Evolutionary conservation across 202 grass and related monocot genomes (phyloP), one percentile per base, ranked within the genome.

Genomic region (Schoenoplectus tabernaemontani): DNA sequence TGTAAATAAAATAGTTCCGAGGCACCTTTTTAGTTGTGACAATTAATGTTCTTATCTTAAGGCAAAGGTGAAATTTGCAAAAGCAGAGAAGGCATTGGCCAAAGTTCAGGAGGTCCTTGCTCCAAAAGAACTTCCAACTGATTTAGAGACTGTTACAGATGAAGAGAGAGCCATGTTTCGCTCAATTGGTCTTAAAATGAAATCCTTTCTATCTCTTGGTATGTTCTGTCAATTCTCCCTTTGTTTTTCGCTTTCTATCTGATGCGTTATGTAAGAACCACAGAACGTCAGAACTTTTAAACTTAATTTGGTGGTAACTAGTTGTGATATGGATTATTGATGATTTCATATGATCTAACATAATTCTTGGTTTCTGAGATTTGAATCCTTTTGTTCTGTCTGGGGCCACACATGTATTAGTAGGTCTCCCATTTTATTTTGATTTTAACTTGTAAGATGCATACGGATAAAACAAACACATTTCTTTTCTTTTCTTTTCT

Each of bases 131-230:
- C 91, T 98, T 84, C 91, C 91, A 78, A 95, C 85, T 62, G 89
- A 98, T 91, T 77, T 95, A 80, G 95, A 98, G 88, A 92, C 83
- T 78, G 75, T 98, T 82, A 98, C 89, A 67, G 96, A 98, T 43
- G 91, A 98, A 76, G 91, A 98, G 76, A 92, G 86, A 37, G 88
- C 88, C 81, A 83, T 90, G 77, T 92, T 89, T 83, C 88, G 88
- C 36, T 84, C 77, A 78, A 91, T 95, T 15, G 91, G 91, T 79
- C 91, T 98, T 47, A 95, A 95, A 91, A 98, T 95, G 91, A 90
- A 83, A 57, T 82, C 89, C 78, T 90, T 90, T 85, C 64, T 90
- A 22, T 87, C 84, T 63, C 89, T 98, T 73, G 96, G 96, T 95
- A 95, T 63, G 26, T 43, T 26, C 38, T 41, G 17, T 78, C 30